Evolutionary conservation across 495 filamentous ascomycete genomes (phyloP).

Genomic region (Penicillium pulvis): DNA sequence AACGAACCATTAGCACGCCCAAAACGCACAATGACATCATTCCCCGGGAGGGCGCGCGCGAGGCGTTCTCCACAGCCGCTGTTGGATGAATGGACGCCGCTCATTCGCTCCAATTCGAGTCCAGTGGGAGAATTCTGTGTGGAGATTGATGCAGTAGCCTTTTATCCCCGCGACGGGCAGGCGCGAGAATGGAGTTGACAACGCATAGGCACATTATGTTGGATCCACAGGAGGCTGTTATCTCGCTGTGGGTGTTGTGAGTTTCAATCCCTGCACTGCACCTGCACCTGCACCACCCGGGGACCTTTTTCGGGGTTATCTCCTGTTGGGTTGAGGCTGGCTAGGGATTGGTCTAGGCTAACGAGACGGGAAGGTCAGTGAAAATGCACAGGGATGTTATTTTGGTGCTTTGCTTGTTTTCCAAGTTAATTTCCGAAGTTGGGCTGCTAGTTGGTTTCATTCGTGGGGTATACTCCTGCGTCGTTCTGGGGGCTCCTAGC

Average conservation of each 20-base stretch:
- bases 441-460: no score
- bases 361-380: no score
- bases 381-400: no score
- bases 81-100: constrained; percentile 2
- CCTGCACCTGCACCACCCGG: not conserved
- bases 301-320: not conserved
- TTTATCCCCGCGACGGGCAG: not conserved
- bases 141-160: not conserved
- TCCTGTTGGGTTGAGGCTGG: not conserved
- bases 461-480: no score
- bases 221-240: constrained; percentile 1
- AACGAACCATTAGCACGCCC: not conserved
- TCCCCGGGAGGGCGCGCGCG: not conserved
- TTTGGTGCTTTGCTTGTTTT: no score
- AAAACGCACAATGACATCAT: constrained; percentile 7
- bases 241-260: not conserved
- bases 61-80: constrained; percentile 3
- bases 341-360: not conserved
- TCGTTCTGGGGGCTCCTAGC: no score
- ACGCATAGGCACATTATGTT: not conserved
- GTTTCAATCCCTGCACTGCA: not conserved
- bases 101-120: not conserved
- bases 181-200: not conserved
- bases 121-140: not conserved
- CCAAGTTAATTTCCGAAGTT: no score